Evolutionary conservation across 352 stramenopile genomes (phyloP), one percentile per base, ranked within the genome.

Genomic region (Phytophthora uliginosa): DNA sequence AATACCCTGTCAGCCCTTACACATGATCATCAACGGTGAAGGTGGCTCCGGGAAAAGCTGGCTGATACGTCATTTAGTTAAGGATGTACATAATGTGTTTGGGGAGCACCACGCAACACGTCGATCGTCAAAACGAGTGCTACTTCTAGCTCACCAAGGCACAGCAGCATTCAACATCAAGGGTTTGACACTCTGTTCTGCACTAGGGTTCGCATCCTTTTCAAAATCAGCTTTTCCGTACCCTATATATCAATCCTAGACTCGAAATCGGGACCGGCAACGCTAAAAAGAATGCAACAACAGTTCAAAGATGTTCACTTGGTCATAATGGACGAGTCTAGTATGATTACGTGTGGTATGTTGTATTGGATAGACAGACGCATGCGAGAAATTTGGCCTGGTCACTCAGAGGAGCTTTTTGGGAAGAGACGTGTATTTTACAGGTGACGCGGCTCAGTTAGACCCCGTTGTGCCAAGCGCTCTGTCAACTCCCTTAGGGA

Each of bases 91-190:
- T 12, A 59, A 22, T 17, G 52, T 42, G 4, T 59, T 59, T 24
- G 28, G 52, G 2, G 52, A 59, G 15, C 28, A 59, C 10, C 2
- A 17, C 3, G 31, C 13, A 18, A 15, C 52, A 7, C 10, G 26
- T 4, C 26, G 28, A 6, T 17, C 10, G 24, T 45, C 52, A 8
- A 59, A n/a, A 36, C 34, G 55, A 8, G 22, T 62, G 7, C 20
- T 62, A 5, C 36, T 62, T 20, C 20, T 62, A 33, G 55, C 22
- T 2, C 36, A 62, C 22, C 58, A 63, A 18, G 57, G 40, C 12
- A 54, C 57, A 3, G 57, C 57, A 9, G 57, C 24, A 2, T 54
- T 63, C 17, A 63, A 63, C 18, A 63, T 63, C 18, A 63, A 63
- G 28, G 38, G 57, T 2, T 13, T 15, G 10, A 53, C 57, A 18